Conservation (phyloP, 257 asterid species). For the Cruciata laevipes region DNA sequence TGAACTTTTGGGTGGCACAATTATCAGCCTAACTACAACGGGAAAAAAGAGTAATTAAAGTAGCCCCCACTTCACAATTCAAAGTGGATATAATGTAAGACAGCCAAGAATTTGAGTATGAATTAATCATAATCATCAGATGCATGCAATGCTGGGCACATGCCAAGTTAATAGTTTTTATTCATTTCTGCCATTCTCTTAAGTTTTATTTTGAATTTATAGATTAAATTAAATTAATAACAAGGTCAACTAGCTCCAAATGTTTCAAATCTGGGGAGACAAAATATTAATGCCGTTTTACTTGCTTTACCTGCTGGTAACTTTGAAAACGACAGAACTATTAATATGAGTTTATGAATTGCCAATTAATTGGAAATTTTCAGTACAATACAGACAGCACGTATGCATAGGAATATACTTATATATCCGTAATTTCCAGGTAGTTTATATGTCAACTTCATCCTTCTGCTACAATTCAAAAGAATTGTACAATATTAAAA, state of each 20-base stretch:
- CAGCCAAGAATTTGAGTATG: not conserved
- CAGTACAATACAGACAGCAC: not conserved
- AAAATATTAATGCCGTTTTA: not conserved
- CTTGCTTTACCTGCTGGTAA: not conserved
- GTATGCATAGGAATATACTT: not conserved
- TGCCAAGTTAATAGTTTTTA: not conserved
- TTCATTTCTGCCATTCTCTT: not conserved
- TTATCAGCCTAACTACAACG: not conserved
- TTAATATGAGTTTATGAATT: not conserved
- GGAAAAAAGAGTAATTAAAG: not conserved
- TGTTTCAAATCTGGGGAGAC: not conserved
- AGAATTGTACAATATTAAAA: not conserved
- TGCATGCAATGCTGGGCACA: conserved; percentile 1
- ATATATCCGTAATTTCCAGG: not conserved
- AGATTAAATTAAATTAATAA: too few species aligned
- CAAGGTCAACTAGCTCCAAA: not conserved
- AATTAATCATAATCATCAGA: not conserved
- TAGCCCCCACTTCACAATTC: not conserved
- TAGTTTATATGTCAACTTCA: not conserved
- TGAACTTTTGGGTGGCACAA: not conserved
- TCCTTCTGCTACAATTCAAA: not conserved
- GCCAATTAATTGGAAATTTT: not conserved
- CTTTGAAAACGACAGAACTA: not conserved
- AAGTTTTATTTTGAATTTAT: too few species aligned
- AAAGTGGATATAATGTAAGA: not conserved